Evolutionary conservation across 2,329 filamentous ascomycete species (phyloP).

Genomic region (Tympanopsis confertula): DNA sequence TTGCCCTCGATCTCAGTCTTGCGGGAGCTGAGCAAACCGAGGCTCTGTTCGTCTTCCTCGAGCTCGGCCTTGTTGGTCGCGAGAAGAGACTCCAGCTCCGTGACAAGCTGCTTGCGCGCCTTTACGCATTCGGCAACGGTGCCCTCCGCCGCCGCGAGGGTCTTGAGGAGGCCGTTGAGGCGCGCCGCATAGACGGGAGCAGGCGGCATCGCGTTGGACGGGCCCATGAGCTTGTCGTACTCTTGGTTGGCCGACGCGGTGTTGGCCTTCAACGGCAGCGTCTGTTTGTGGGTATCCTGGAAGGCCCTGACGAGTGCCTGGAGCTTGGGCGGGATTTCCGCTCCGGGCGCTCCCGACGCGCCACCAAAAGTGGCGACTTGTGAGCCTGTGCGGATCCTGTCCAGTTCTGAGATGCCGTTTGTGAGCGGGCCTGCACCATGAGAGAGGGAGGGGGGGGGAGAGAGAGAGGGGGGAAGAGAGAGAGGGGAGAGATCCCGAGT

Average conservation of each 20-base stretch:
- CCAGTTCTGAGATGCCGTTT: constrained; percentile 37
- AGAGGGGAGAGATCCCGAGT: neutral
- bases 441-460: neutral
- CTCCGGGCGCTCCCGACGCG: constrained; percentile 31
- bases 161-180: constrained; percentile 80
- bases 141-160: constrained; percentile 74
- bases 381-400: constrained; percentile 44
- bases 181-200: constrained; percentile 86
- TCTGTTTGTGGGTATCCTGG: constrained; percentile 62
- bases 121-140: constrained; percentile 84
- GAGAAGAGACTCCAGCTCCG: constrained; percentile 71
- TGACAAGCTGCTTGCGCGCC: constrained; percentile 66
- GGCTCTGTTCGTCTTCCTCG: constrained; percentile 54
- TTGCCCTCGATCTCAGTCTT: constrained; percentile 66
- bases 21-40: constrained; percentile 51
- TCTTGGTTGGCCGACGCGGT: constrained; percentile 66
- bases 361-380: constrained; percentile 58
- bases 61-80: constrained; percentile 61
- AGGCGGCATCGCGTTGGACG: constrained; percentile 56
- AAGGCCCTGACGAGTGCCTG: constrained; percentile 62
- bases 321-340: constrained; percentile 61
- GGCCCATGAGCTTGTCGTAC: constrained; percentile 72
- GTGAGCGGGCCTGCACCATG: constrained; percentile 4
- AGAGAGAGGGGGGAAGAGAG: constrained; percentile 3
- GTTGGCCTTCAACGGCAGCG: constrained; percentile 53